These are phyloP conservation scores for Rhypophila decipiens DNA, from an alignment of 495 filamentous ascomycete genomes.

Conservation along the genomic window DNA sequence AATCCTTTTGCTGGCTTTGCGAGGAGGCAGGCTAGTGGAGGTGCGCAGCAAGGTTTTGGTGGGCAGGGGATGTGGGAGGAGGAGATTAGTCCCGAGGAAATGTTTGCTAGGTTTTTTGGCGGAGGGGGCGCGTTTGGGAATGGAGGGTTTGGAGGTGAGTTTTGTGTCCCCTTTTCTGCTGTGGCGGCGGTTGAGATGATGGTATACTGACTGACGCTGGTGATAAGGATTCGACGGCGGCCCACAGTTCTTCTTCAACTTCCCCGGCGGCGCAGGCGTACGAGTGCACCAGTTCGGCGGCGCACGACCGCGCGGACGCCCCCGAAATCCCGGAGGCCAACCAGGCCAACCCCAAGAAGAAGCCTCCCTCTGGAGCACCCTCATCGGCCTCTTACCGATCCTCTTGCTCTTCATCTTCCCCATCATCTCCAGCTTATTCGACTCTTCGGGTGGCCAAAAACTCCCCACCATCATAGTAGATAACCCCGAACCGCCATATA, in stretches of 20 bases:
- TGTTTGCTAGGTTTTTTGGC: slow-evolving; percentile 93
- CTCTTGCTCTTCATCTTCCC: slow-evolving; percentile 85
- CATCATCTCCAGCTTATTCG: slow-evolving; percentile 74
- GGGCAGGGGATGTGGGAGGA: slow-evolving; percentile 68
- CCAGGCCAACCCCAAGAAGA: slow-evolving; percentile 48
- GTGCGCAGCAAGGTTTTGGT: slow-evolving; percentile 26
- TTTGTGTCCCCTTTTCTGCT: too few species aligned
- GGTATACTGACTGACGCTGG: slow-evolving; percentile 2
- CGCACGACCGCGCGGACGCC: slow-evolving; percentile 57
- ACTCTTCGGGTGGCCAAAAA: slow-evolving; percentile 46
- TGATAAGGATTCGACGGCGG: slow-evolving; percentile 56
- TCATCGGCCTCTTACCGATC: slow-evolving; percentile 70
- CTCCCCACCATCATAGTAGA: slow-evolving; percentile 70
- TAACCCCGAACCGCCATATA: slow-evolving; percentile 58
- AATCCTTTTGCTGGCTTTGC: slow-evolving; percentile 74
- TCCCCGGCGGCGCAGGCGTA: slow-evolving; percentile 75
- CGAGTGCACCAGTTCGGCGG: slow-evolving; percentile 85
- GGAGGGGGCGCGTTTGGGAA: slow-evolving; percentile 57
- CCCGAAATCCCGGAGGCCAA: slow-evolving; percentile 60
- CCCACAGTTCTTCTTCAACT: slow-evolving; percentile 85
- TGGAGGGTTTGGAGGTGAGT: slow-evolving; percentile 40
- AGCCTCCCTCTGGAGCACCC: slow-evolving; percentile 45
- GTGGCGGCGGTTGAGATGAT: too few species aligned
- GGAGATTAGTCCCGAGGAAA: slow-evolving; percentile 92
- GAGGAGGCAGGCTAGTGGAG: slow-evolving; percentile 37